phyloP scores from a whole-genome alignment of 345 rosid species.

The Barbarea vulgaris region DNA sequence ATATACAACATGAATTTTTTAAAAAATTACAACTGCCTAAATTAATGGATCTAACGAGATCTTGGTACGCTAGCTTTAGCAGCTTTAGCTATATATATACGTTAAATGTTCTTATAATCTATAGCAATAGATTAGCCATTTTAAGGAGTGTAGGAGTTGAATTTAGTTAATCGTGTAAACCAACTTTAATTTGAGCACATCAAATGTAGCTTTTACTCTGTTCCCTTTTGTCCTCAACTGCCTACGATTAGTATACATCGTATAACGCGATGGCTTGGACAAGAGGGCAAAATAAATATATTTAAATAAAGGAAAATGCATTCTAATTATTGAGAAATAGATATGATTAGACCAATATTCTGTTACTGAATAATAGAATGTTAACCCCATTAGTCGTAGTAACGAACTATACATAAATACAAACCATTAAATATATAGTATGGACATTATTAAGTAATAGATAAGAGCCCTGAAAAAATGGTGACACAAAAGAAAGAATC shows the following conservation, averaged over 20 bases:
- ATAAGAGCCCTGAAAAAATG: slow-evolving; percentile 36
- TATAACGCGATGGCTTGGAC: slow-evolving; percentile 21
- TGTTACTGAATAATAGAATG: slow-evolving; percentile 17
- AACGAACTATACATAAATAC: slow-evolving; percentile 17
- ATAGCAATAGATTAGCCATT: slow-evolving; percentile 14
- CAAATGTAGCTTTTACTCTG: background rate
- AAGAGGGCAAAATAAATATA: background rate
- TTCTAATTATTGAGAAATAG: slow-evolving; percentile 32
- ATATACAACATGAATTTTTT: background rate
- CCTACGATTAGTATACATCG: slow-evolving; percentile 6
- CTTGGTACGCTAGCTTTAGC: slow-evolving; percentile 4
- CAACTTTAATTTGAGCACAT: background rate
- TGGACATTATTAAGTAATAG: slow-evolving; percentile 23
- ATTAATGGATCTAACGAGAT: slow-evolving; percentile 11
- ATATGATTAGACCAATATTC: slow-evolving; percentile 38
- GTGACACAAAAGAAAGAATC: slow-evolving; percentile 32
- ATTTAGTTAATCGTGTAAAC: background rate
- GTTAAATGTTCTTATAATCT: background rate
- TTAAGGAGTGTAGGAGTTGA: background rate
- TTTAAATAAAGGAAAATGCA: slow-evolving; percentile 1
- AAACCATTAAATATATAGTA: background rate
- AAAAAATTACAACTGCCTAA: slow-evolving; percentile 3
- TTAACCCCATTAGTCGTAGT: slow-evolving; percentile 24
- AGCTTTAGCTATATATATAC: no score
- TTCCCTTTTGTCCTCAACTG: background rate